phyloP scores from a whole-genome alignment of 2,329 filamentous ascomycete species.

The Lachnellula suecica region DNA sequence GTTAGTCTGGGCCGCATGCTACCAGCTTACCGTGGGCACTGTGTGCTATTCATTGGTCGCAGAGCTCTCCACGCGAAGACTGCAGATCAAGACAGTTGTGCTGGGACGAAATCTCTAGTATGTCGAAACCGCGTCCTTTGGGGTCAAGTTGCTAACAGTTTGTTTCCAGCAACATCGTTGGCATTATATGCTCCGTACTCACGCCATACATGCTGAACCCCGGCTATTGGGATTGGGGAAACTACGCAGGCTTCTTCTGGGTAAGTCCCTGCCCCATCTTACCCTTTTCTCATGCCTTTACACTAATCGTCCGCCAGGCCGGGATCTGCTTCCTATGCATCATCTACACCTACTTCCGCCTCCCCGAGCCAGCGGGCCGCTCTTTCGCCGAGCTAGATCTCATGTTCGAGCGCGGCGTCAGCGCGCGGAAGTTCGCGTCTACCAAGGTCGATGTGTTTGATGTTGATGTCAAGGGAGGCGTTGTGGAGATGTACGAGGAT shows the following conservation, averaged over 20 bases:
- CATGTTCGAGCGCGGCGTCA: slow-evolving; percentile 71
- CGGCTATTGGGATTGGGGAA: slow-evolving; percentile 81
- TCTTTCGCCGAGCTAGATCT: slow-evolving; percentile 86
- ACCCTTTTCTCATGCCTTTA: not conserved
- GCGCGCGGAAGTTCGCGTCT: slow-evolving; percentile 35
- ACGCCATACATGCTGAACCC: slow-evolving; percentile 95
- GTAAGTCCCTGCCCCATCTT: slow-evolving; percentile 34
- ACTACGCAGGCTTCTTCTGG: slow-evolving; percentile 76
- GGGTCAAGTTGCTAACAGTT: not conserved
- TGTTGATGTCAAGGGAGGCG: slow-evolving; percentile 21
- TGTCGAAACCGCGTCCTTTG: not conserved
- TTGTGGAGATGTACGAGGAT: slow-evolving; percentile 45
- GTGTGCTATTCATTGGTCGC: slow-evolving; percentile 88
- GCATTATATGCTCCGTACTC: slow-evolving; percentile 77
- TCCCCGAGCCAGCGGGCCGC: slow-evolving; percentile 77
- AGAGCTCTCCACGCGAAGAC: slow-evolving; percentile 76
- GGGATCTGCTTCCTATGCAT: slow-evolving; percentile 56
- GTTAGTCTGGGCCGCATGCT: slow-evolving; percentile 78
- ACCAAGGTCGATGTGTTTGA: slow-evolving; percentile 32
- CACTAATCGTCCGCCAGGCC: slow-evolving; percentile 36
- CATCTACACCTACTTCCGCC: slow-evolving; percentile 76
- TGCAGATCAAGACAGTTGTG: slow-evolving; percentile 91
- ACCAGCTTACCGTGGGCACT: slow-evolving; percentile 85
- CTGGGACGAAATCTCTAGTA: slow-evolving; percentile 68
- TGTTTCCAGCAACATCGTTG: slow-evolving; percentile 60